Evolutionary conservation across 2,329 filamentous ascomycete genomes (phyloP).

Genomic region (Talaromyces sp.): DNA sequence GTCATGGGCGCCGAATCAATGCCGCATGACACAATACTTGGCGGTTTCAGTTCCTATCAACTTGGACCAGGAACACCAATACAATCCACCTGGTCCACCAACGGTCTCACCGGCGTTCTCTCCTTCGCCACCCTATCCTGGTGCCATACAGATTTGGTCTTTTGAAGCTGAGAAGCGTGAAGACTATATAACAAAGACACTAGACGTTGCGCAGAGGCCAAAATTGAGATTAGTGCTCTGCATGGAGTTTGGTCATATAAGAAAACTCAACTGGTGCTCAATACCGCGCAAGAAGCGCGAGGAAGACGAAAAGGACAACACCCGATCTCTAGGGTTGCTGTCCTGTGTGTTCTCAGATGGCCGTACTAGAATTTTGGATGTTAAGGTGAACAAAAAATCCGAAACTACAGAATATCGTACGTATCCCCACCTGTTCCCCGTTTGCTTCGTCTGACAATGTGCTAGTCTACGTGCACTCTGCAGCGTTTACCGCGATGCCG

Average conservation of each 20-base stretch:
- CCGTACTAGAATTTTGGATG: conserved; percentile 49
- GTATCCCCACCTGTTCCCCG: conserved; percentile 8
- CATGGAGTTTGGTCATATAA: conserved; percentile 54
- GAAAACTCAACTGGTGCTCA: conserved; percentile 55
- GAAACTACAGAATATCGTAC: conserved; percentile 30
- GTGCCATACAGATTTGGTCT: conserved; percentile 57
- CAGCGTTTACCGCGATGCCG: conserved; percentile 45
- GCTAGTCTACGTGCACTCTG: conserved; percentile 40
- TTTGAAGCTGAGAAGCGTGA: conserved; percentile 38
- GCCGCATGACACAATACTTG: conserved; percentile 52
- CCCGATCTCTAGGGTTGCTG: conserved; percentile 47
- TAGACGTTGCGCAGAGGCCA: conserved; percentile 44
- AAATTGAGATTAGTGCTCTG: conserved; percentile 49
- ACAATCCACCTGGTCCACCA: conserved; percentile 25
- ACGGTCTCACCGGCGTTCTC: conserved; percentile 47
- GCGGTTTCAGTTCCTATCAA: conserved; percentile 44
- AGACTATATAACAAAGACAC: conserved; percentile 27
- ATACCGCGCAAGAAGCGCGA: conserved; percentile 30
- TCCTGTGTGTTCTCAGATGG: conserved; percentile 58
- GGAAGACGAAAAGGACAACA: conserved; percentile 24
- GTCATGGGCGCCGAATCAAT: conserved; percentile 43
- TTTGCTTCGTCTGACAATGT: not conserved
- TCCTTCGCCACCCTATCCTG: conserved; percentile 44
- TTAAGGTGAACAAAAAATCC: conserved; percentile 32
- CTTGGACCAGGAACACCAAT: conserved; percentile 30